Conservation (phyloP, 2,329 filamentous ascomycete genomes). For the Beauveria scarabaeidicola region DNA sequence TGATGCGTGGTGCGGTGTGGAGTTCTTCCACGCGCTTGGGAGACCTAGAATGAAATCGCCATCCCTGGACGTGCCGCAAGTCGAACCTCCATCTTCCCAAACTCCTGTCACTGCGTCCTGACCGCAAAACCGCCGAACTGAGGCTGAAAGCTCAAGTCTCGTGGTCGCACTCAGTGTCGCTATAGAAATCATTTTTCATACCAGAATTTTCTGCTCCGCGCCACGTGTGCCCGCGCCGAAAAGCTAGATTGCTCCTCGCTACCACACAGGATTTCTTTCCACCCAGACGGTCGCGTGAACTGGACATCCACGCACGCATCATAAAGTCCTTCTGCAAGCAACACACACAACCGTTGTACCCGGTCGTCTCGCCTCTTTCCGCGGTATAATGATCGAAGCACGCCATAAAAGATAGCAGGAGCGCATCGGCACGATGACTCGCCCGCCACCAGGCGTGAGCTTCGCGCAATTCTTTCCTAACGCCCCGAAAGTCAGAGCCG, state of each 20-base stretch:
- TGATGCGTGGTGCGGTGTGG: conserved; percentile 10
- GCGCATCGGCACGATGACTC: conserved; percentile 61
- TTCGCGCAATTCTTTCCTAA: conserved; percentile 83
- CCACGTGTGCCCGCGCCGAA: conserved; percentile 7
- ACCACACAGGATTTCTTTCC: conserved; percentile 5
- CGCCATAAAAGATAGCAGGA: conserved; percentile 43
- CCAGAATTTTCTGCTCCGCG: neutral
- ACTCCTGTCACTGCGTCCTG: neutral
- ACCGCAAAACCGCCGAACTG: neutral
- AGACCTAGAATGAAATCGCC: conserved; percentile 7
- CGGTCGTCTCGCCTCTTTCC: conserved; percentile 18
- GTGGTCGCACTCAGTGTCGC: conserved; percentile 1
- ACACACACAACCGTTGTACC: conserved; percentile 10
- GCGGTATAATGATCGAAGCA: conserved; percentile 50
- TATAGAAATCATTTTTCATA: neutral
- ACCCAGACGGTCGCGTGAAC: conserved; percentile 10
- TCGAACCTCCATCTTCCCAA: neutral
- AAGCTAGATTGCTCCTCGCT: neutral
- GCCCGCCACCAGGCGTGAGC: conserved; percentile 62
- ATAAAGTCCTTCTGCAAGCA: conserved; percentile 6
- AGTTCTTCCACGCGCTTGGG: conserved; percentile 10
- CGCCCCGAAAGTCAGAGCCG: conserved; percentile 56
- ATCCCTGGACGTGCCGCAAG: conserved; percentile 11
- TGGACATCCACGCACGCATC: neutral
- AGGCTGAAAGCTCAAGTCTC: neutral